phyloP scores from a whole-genome alignment of 2,329 filamentous ascomycete genomes.

The Keithomyces neogunnii region DNA sequence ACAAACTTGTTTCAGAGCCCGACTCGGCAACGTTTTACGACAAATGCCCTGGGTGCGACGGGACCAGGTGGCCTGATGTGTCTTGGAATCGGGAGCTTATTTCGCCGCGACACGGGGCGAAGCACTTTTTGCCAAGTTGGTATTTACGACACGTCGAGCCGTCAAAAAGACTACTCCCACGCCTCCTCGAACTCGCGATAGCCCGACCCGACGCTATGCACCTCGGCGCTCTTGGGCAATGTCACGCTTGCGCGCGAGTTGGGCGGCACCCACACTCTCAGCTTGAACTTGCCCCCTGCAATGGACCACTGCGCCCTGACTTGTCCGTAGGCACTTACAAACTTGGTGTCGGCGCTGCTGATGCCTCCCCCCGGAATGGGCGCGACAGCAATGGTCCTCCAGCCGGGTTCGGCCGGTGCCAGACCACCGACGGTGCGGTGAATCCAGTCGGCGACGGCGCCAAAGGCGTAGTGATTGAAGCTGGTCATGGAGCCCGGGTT shows the following conservation, averaged over 20 bases:
- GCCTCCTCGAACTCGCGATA: slow-evolving; percentile 6
- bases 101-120: no score
- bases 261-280: slow-evolving; percentile 13
- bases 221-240: slow-evolving; percentile 1
- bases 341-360: slow-evolving; percentile 22
- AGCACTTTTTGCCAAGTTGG: no score
- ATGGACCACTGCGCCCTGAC: slow-evolving; percentile 20
- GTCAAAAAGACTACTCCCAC: not conserved
- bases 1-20: no score
- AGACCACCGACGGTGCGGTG: slow-evolving; percentile 34
- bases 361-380: slow-evolving; percentile 27
- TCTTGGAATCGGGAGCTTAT: no score
- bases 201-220: slow-evolving; percentile 7
- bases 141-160: no score
- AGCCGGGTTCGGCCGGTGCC: slow-evolving; percentile 28
- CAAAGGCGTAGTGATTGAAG: slow-evolving; percentile 43
- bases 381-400: slow-evolving; percentile 27
- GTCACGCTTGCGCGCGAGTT: slow-evolving; percentile 11
- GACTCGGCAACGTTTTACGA: no score
- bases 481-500: slow-evolving; percentile 40
- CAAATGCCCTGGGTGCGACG: no score
- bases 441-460: slow-evolving; percentile 38
- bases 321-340: slow-evolving; percentile 23
- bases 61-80: no score
- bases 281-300: slow-evolving; percentile 11